Evolutionary conservation across 495 filamentous ascomycete species (phyloP).

Genomic region (Aspergillus mulundensis): DNA sequence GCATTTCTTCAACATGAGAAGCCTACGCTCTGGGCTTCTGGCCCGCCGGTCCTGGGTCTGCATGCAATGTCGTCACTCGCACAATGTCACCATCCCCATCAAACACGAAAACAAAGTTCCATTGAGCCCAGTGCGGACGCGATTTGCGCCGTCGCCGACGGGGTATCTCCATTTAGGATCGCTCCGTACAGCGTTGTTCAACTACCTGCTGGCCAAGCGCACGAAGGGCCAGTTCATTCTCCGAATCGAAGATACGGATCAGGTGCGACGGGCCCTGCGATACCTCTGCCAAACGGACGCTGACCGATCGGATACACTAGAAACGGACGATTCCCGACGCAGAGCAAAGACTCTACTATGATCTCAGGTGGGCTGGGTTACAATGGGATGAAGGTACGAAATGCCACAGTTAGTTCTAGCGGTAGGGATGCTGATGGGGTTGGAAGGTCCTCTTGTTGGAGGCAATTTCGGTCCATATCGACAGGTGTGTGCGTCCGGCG

Average conservation of each 20-base stretch:
- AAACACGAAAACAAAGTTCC: constrained; percentile 42
- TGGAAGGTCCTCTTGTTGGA: constrained; percentile 67
- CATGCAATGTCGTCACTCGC: constrained; percentile 32
- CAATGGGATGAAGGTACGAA: constrained; percentile 83
- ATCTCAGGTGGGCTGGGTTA: constrained; percentile 84
- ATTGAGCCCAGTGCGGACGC: constrained; percentile 69
- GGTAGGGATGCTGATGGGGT: constrained; percentile 3
- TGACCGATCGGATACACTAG: constrained; percentile 31
- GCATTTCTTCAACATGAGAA: constrained; percentile 24
- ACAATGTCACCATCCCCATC: constrained; percentile 27
- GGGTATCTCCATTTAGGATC: constrained; percentile 91
- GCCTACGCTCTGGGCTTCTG: constrained; percentile 21
- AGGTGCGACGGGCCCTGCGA: constrained; percentile 48
- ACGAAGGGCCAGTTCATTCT: constrained; percentile 92
- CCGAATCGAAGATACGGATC: constrained; percentile 93
- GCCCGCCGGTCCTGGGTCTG: constrained; percentile 41
- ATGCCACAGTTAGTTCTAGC: not conserved
- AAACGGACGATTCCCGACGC: constrained; percentile 76
- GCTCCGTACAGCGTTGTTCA: constrained; percentile 86
- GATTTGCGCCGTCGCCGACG: constrained; percentile 94
- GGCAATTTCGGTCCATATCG: constrained; percentile 82
- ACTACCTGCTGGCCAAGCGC: constrained; percentile 79
- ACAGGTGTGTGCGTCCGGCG: constrained; percentile 53
- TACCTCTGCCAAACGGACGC: not conserved
- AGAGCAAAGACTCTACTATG: constrained; percentile 68